A percentile compares a stretch with the other conserved stretches of the same genome.
Conservation (phyloP, 2,329 filamentous ascomycete genomes). For the Rutstroemia sp. region DNA sequence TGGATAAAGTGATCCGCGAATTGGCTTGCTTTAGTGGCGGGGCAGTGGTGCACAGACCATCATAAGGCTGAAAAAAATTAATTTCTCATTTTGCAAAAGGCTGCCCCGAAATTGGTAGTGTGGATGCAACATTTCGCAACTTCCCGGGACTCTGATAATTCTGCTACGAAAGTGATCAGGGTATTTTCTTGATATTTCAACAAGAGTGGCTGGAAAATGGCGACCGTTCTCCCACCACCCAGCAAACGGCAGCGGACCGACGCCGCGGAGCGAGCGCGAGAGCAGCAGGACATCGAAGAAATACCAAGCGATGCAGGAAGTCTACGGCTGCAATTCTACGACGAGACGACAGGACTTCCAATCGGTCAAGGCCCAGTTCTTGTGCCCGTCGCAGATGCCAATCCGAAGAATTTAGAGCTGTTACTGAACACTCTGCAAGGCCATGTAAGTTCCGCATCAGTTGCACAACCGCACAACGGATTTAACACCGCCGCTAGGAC, state of each 20-base stretch:
- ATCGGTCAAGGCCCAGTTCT: constrained; percentile 54
- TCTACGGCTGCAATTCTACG: constrained; percentile 80
- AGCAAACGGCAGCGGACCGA: constrained; percentile 82
- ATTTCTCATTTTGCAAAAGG: constrained; percentile 19
- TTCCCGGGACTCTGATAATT: background rate
- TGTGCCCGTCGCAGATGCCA: constrained; percentile 77
- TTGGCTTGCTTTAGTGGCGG: background rate
- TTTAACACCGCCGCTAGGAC: constrained; percentile 34
- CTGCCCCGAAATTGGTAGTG: constrained; percentile 4
- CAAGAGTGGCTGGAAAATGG: constrained; percentile 44
- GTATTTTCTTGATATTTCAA: no score
- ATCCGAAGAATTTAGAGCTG: constrained; percentile 81
- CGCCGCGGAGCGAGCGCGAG: constrained; percentile 59
- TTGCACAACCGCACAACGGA: constrained; percentile 15
- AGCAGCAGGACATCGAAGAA: constrained; percentile 67
- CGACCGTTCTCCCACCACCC: constrained; percentile 74
- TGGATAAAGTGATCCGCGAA: no score
- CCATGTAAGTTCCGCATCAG: constrained; percentile 44
- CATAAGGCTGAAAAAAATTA: constrained; percentile 4
- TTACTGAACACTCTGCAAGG: constrained; percentile 79
- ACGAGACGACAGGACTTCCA: constrained; percentile 68
- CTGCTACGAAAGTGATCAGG: no score
- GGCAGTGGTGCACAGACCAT: background rate
- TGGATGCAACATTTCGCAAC: no score
- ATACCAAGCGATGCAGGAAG: constrained; percentile 65